A percentile compares a stretch with the other conserved stretches of the same genome.
Conservation (phyloP, 495 filamentous ascomycete species). For the Umbilicaria muhlenbergii region DNA sequence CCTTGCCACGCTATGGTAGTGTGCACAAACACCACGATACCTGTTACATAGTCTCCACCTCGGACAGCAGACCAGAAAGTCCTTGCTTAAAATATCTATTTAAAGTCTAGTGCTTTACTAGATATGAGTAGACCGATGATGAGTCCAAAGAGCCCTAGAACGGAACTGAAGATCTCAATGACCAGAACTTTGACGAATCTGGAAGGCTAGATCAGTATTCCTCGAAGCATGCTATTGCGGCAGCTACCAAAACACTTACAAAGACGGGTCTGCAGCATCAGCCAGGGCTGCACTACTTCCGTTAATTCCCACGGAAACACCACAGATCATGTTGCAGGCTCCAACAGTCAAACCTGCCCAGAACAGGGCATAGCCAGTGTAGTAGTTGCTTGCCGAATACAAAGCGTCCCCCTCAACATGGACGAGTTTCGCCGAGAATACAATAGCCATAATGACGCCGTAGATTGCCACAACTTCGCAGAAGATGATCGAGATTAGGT, state of each 20-base stretch:
- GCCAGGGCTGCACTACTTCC: slow-evolving; percentile 91
- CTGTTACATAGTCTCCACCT: too few species aligned
- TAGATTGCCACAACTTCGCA: slow-evolving; percentile 99
- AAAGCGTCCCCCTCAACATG: slow-evolving; percentile 32
- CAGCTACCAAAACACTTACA: slow-evolving; percentile 41
- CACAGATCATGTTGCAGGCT: slow-evolving; percentile 87
- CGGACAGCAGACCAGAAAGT: too few species aligned
- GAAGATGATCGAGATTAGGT: slow-evolving; percentile 99
- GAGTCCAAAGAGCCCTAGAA: slow-evolving; percentile 91
- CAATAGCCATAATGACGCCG: slow-evolving; percentile 98
- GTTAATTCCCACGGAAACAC: slow-evolving; percentile 94
- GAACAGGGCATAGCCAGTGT: slow-evolving; percentile 93
- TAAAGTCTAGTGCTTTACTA: slow-evolving; percentile 65
- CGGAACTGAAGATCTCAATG: slow-evolving; percentile 98
- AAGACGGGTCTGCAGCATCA: slow-evolving; percentile 80
- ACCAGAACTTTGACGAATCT: slow-evolving; percentile 98
- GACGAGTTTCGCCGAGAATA: slow-evolving; percentile 80
- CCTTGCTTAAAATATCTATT: too few species aligned
- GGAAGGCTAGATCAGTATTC: slow-evolving; percentile 12
- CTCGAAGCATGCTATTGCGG: background rate
- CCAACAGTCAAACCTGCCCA: slow-evolving; percentile 92
- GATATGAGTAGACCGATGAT: slow-evolving; percentile 86
- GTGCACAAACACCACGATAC: too few species aligned
- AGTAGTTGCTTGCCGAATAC: slow-evolving; percentile 58
- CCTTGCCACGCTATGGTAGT: too few species aligned